Evolutionary conservation across 352 stramenopile species (phyloP), one percentile per base, ranked within the genome.

Genomic region (Bremia lactucae): DNA sequence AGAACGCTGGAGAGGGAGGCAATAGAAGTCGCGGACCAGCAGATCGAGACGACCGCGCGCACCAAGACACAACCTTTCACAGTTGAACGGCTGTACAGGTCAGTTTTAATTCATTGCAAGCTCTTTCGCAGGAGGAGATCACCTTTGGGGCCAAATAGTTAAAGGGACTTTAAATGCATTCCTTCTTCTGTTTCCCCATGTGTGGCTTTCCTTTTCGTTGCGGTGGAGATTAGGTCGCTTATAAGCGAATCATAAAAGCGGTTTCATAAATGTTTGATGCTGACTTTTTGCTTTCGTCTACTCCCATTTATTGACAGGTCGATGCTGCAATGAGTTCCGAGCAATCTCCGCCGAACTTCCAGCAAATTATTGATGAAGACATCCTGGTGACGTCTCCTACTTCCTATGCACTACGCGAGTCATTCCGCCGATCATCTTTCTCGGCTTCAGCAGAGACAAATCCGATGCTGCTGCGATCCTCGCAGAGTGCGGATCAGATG

Each of bases 371-470:
- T 29, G 65, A 66, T 14, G 66, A 86, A 7, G 72, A 87, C 45
- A 84, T 90, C 46, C 49, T 66, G n/a, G 77, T 90, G 49, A 90
- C 77, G 48, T 90, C 77, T 35, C 77, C 77, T 36, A 87, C 74
- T 36, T 87, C 74, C 35, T 85, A 86, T 34, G 66, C 72, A 28
- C 60, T 74, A 51, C 74, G 77, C 52, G 75, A 87, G 55, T 90
- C 77, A 13, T 71, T 90, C 44, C 77, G 72, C 14, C 77, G 71
- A 25, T 87, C 75, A 33, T 87, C 68, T 38, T 89, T 74, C 21
- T 62, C 65, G 19, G 55, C 66, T 15, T 80, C 66, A 6, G 53
- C 61, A 11, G 55, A 68, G n/a, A 59, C 61, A 37, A 50, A 68
- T 38, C 41, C 61, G 24, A 45, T 65, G 20, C 43, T 52, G 25